These are phyloP conservation scores for Candida ponderosae DNA, from an alignment of 805 yeast genomes.

Conservation along the genomic window DNA sequence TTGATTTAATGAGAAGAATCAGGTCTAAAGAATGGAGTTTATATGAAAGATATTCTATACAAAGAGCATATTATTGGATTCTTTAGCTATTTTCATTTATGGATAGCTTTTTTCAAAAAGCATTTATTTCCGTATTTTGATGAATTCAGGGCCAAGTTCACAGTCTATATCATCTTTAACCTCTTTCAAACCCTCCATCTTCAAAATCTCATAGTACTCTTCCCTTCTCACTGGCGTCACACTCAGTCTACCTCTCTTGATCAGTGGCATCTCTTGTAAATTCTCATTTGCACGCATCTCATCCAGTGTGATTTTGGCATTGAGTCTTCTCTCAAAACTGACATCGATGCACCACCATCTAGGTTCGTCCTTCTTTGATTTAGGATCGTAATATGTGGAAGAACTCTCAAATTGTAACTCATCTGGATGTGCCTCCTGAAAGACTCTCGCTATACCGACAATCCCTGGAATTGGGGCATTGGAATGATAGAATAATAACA, in stretches of 20 bases:
- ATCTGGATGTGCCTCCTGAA: constrained; percentile 30
- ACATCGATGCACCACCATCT: constrained; percentile 55
- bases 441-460: constrained; percentile 38
- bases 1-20: too few relatives aligned
- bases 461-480: constrained; percentile 48
- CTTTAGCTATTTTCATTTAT: too few relatives aligned
- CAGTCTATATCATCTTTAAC: constrained; percentile 26
- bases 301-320: constrained; percentile 31
- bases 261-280: constrained; percentile 33
- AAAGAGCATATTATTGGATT: too few relatives aligned
- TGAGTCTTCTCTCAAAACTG: constrained; percentile 31
- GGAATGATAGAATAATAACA: constrained; percentile 47
- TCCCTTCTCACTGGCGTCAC: constrained; percentile 39
- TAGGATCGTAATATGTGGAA: constrained; percentile 41
- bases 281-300: constrained; percentile 28
- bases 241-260: constrained; percentile 42
- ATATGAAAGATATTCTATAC: too few relatives aligned
- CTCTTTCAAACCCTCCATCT: constrained; percentile 23
- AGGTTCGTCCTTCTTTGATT: constrained; percentile 32
- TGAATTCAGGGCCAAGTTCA: constrained; percentile 15
- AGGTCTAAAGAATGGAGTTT: too few relatives aligned
- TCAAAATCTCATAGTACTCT: constrained; percentile 32
- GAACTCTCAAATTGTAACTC: constrained; percentile 31
- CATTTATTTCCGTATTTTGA: too few relatives aligned
- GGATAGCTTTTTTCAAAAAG: too few relatives aligned